A percentile compares a stretch with the other conserved stretches of the same genome.
Conservation (phyloP, 2,329 filamentous ascomycete genomes). For the Aureobasidium pullulans region DNA sequence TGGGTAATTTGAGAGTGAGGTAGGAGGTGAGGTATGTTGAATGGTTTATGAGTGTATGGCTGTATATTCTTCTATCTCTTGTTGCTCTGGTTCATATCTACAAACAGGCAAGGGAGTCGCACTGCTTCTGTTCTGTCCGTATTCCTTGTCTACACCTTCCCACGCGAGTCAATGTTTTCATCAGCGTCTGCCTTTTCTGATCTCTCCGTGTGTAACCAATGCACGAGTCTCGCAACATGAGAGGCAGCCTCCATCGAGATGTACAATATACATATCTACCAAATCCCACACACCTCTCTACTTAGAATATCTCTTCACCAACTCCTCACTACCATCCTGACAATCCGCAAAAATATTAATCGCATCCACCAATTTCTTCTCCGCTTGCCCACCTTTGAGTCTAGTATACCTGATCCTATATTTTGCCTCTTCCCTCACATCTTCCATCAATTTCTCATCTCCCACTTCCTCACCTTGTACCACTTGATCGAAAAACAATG, state of each 20-base stretch:
- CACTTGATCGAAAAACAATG: neutral
- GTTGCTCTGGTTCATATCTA: too few relatives aligned
- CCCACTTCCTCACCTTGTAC: neutral
- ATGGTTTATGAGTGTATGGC: too few relatives aligned
- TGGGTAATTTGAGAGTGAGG: neutral
- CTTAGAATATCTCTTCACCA: neutral
- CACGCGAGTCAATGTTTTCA: too few relatives aligned
- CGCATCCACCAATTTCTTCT: conserved; percentile 15
- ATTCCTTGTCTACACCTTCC: too few relatives aligned
- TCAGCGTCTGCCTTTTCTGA: too few relatives aligned
- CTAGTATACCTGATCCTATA: conserved; percentile 12
- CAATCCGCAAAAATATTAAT: conserved; percentile 16
- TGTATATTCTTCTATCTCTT: too few relatives aligned
- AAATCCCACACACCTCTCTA: neutral
- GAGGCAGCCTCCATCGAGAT: too few relatives aligned
- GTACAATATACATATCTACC: too few relatives aligned
- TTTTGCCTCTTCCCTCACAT: neutral
- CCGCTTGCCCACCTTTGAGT: neutral
- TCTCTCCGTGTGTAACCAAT: too few relatives aligned
- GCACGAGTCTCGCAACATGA: too few relatives aligned
- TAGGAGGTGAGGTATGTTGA: neutral
- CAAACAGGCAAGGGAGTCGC: too few relatives aligned
- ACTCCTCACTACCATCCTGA: conserved; percentile 11
- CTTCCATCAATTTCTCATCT: neutral
- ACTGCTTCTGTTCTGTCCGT: too few relatives aligned